These are phyloP conservation scores for Antarctomyces pellizariae DNA, from an alignment of 495 filamentous ascomycete species.

Conservation along the genomic window DNA sequence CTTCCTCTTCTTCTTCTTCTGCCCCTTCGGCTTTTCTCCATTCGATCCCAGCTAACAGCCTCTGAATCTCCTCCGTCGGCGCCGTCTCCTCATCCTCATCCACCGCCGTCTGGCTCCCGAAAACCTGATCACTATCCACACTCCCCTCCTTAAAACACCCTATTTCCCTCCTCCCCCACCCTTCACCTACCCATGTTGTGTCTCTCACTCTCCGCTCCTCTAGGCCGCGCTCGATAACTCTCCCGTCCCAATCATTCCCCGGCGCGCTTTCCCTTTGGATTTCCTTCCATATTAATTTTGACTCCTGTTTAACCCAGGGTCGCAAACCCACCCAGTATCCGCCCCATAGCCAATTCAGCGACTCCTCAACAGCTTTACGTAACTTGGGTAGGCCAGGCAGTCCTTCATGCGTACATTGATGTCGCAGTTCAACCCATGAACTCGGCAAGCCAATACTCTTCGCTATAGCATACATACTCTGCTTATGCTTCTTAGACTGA, in stretches of 20 bases:
- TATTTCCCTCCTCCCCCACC: constrained; percentile 6
- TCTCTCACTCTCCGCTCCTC: constrained; percentile 1
- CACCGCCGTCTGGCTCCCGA: constrained; percentile 5
- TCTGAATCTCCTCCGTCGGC: too few relatives aligned
- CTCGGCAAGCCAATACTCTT: constrained; percentile 52
- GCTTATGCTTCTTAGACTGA: constrained; percentile 40
- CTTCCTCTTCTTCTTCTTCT: too few relatives aligned
- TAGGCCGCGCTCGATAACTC: constrained; percentile 10
- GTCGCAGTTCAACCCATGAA: constrained; percentile 72
- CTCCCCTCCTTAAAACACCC: constrained; percentile 2
- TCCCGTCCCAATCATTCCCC: neutral
- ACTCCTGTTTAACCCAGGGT: too few relatives aligned
- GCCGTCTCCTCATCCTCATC: constrained; percentile 1
- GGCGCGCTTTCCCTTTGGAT: constrained; percentile 4
- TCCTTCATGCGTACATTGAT: constrained; percentile 76
- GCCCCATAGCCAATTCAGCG: constrained; percentile 67
- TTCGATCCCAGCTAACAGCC: too few relatives aligned
- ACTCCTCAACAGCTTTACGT: constrained; percentile 36
- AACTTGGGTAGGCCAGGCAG: constrained; percentile 51
- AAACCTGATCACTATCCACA: constrained; percentile 7
- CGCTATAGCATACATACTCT: constrained; percentile 67
- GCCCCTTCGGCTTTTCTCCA: too few relatives aligned
- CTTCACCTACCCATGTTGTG: constrained; percentile 9
- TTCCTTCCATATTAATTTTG: neutral
- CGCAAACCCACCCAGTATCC: constrained; percentile 44